Evolutionary conservation across 2,329 filamentous ascomycete species (phyloP).

Genomic region (Colletotrichum camelliae): DNA sequence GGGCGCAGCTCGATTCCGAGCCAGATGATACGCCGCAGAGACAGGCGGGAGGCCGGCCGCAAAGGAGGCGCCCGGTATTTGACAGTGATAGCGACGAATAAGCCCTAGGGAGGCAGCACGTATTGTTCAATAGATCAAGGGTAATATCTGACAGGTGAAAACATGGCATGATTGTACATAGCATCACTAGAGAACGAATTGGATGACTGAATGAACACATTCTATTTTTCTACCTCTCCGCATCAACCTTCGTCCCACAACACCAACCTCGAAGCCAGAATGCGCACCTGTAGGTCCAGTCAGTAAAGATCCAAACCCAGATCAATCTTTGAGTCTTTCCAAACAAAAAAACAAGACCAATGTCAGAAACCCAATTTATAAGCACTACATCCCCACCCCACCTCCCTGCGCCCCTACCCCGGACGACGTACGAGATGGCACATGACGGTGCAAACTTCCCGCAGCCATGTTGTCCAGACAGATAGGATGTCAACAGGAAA

Average conservation of each 20-base stretch:
- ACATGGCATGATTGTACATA: neutral
- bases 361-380: conserved; percentile 52
- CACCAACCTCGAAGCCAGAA: neutral
- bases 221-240: neutral
- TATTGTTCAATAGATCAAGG: neutral
- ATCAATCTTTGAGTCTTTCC: neutral
- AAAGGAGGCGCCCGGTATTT: conserved; percentile 16
- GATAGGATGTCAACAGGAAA: neutral
- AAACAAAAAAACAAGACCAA: conserved; percentile 1
- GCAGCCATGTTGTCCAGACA: neutral
- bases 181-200: neutral
- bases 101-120: neutral
- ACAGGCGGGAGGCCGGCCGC: neutral
- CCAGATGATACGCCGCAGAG: neutral
- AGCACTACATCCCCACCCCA: conserved; percentile 46
- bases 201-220: conserved; percentile 12
- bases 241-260: neutral
- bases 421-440: conserved; percentile 26
- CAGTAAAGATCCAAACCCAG: neutral
- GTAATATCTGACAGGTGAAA: neutral
- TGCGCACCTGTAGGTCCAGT: neutral
- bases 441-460: conserved; percentile 37
- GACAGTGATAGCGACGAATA: conserved; percentile 29
- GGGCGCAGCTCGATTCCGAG: neutral
- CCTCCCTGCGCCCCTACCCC: conserved; percentile 29